Evolutionary conservation across 2,329 filamentous ascomycete genomes (phyloP).

Genomic region (Exophiala viscosa): DNA sequence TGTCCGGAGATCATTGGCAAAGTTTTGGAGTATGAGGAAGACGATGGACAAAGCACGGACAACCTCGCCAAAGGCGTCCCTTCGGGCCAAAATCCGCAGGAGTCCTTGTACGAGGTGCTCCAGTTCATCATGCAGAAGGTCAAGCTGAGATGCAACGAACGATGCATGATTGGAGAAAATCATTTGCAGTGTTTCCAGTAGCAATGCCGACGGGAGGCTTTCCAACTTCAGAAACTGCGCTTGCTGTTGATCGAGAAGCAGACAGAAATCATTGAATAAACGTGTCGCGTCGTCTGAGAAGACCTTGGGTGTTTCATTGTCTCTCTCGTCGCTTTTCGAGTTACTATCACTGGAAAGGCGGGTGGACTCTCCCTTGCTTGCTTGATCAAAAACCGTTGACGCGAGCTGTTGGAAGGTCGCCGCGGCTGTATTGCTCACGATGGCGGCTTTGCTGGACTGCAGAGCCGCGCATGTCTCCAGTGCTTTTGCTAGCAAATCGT

Average conservation of each 20-base stretch:
- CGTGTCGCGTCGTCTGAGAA: slow-evolving; percentile 40
- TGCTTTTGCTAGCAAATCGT: slow-evolving; percentile 73
- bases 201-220: slow-evolving; percentile 74
- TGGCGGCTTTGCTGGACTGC: slow-evolving; percentile 85
- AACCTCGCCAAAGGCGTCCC: slow-evolving; percentile 20
- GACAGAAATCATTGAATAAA: slow-evolving; percentile 82
- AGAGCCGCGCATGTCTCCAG: slow-evolving; percentile 89
- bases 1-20: slow-evolving; percentile 8
- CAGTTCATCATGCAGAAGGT: slow-evolving; percentile 75
- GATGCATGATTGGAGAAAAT: slow-evolving; percentile 80
- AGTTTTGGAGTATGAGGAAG: slow-evolving; percentile 9
- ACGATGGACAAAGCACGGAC: slow-evolving; percentile 20
- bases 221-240: slow-evolving; percentile 78
- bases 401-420: slow-evolving; percentile 95
- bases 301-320: slow-evolving; percentile 15
- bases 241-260: slow-evolving; percentile 78
- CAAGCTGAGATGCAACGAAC: slow-evolving; percentile 72
- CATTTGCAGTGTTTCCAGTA: slow-evolving; percentile 87
- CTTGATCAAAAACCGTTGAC: slow-evolving; percentile 89
- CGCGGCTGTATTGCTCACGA: slow-evolving; percentile 91
- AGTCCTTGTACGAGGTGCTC: slow-evolving; percentile 45
- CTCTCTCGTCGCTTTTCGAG: slow-evolving; percentile 11
- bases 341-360: slow-evolving; percentile 6
- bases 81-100: slow-evolving; percentile 14
- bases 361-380: slow-evolving; percentile 36